Evolutionary conservation across 2,329 filamentous ascomycete species (phyloP).

Genomic region (Diatrype stigma): DNA sequence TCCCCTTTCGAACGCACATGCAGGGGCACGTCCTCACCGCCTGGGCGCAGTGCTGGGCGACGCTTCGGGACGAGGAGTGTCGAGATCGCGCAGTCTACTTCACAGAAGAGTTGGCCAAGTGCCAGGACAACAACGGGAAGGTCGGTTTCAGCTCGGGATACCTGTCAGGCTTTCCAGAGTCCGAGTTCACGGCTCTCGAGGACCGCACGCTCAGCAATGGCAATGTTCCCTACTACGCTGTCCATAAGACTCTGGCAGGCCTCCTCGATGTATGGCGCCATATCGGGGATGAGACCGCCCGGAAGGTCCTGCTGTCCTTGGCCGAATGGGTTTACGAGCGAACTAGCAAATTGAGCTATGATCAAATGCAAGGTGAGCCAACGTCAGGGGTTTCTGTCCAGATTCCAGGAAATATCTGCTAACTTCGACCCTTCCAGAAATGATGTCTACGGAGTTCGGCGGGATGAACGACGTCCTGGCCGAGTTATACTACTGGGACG

Average conservation of each 20-base stretch:
- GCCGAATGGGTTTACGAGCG: conserved; percentile 46
- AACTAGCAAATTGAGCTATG: conserved; percentile 36
- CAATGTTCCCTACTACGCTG: conserved; percentile 50
- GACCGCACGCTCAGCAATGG: conserved; percentile 39
- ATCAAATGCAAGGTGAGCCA: conserved; percentile 39
- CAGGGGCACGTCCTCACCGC: conserved; percentile 49
- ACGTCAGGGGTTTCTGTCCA: no score
- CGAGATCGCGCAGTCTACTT: conserved; percentile 42
- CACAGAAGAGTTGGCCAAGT: conserved; percentile 43
- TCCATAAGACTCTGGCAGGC: conserved; percentile 51
- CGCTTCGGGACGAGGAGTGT: conserved; percentile 37
- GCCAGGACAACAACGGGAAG: conserved; percentile 44
- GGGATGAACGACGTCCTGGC: conserved; percentile 51
- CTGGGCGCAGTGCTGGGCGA: conserved; percentile 46
- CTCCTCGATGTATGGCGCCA: conserved; percentile 46
- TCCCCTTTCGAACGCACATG: conserved; percentile 47
- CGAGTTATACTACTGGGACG: conserved; percentile 42
- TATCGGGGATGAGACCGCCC: conserved; percentile 38
- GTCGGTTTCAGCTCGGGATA: conserved; percentile 43
- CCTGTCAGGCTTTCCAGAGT: conserved; percentile 48
- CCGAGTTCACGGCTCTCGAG: conserved; percentile 42
- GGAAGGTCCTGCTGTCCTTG: conserved; percentile 38
- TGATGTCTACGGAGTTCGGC: conserved; percentile 47
- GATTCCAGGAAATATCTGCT: neutral
- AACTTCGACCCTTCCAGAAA: conserved; percentile 4